These are phyloP conservation scores for Striga asiatica DNA, from an alignment of 257 asterid species.

Conservation along the genomic window DNA sequence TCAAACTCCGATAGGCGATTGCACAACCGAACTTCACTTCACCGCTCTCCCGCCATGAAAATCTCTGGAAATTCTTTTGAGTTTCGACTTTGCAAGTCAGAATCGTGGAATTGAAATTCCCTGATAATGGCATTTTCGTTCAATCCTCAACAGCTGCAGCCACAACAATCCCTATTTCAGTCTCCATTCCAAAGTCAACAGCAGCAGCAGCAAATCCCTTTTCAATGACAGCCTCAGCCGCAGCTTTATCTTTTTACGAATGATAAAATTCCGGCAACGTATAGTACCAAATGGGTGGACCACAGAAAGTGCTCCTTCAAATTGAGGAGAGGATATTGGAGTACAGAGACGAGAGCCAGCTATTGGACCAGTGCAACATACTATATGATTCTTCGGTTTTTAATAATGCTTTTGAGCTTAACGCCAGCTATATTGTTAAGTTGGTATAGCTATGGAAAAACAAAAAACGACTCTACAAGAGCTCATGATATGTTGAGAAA, in stretches of 20 bases:
- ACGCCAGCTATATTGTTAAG: no score
- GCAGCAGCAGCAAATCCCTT: constrained; percentile 42
- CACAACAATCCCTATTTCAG: constrained; percentile 36
- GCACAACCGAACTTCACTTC: constrained; percentile 1
- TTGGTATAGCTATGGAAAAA: constrained; percentile 67
- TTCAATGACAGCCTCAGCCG: constrained; percentile 45
- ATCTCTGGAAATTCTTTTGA: not conserved
- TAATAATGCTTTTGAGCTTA: no score
- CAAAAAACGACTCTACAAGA: constrained; percentile 74
- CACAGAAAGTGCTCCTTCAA: constrained; percentile 68
- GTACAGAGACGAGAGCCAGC: no score
- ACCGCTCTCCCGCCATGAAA: constrained; percentile 8
- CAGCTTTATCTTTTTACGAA: constrained; percentile 63
- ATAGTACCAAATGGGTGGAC: constrained; percentile 90
- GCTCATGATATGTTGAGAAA: constrained; percentile 79
- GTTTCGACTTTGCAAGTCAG: not conserved
- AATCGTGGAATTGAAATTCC: constrained; percentile 3
- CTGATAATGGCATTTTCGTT: constrained; percentile 52
- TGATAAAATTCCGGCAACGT: constrained; percentile 78
- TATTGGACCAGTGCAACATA: no score
- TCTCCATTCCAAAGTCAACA: constrained; percentile 28
- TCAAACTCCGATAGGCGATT: no score
- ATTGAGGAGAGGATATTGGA: constrained; percentile 40
- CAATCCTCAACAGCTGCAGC: constrained; percentile 50
- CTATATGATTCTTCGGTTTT: no score